Base-by-base conservation (phyloP, 371 early-diverging fungal species). In the Mucor sp. region DNA sequence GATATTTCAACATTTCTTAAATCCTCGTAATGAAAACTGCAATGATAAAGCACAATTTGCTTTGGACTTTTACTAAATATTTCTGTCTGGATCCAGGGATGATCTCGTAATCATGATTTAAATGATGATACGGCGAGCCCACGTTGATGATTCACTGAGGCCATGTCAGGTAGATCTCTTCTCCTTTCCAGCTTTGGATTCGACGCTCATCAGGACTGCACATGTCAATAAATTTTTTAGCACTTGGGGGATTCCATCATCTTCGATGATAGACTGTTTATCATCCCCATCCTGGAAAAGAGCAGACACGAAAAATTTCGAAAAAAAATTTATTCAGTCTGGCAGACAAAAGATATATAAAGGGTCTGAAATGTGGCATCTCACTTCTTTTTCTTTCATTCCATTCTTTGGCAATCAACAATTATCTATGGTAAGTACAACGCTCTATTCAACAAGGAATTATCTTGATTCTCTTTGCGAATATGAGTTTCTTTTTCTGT, bases 401-500 rank as follows among this genome's bases (percentile, higher is more conserved):
- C 9, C 53, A 30, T 32, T 30, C 28, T 15, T 30, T 30, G 27
- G 27, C n/a, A 56, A 56, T 17, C 28, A 30, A 32, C 32, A 56
- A 56, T 3, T 7, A 12, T 23, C 44, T 58, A 39, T 64, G 41
- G 44, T 65, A 33, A 35, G 44, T 61, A 23, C 30, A 50, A 50
- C 50, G 21, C 50, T 50, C 12, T 25, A 27, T 6, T 37, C 14
- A 30, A 30, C 15, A 61, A n/a, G 33, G 32, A 32, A 4, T 44
- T 32, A 44, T 53, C 53, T 53, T 30, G 17, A 8, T 33, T 43
- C n/a, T n/a, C 15, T 58, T 48, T 63, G 37, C 60, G 48, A 37
- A 33, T 60, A n/a, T 35, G 35, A 32, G 30, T 43, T 65, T 32
- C 60, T 63, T 56, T 44, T 57, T 71, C 33, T 60, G 41, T 66